Evolutionary conservation across 2,329 filamentous ascomycete species (phyloP), one percentile per base, ranked within the genome.

Genomic region (Xylariaceae sp.): DNA sequence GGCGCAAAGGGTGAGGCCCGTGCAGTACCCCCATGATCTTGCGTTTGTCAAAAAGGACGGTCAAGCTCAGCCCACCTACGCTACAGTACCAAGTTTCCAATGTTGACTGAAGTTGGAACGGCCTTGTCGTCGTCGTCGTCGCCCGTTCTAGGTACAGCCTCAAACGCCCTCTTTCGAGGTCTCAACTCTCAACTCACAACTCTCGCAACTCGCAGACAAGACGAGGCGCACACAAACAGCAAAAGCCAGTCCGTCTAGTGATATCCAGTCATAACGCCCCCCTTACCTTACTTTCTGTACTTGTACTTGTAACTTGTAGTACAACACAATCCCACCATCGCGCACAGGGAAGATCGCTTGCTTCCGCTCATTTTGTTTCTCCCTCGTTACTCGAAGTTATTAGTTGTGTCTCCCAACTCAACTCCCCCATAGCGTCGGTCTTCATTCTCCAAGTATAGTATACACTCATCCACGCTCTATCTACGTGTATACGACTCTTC

Each of bases 21-120:
- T n/a, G n/a, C n/a, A n/a, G n/a, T n/a, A n/a, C n/a, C n/a, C n/a
- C n/a, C n/a, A n/a, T n/a, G n/a, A n/a, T n/a, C n/a, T n/a, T n/a
- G n/a, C n/a, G n/a, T n/a, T 17, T 4, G 41, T 34, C 16, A 48
- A 60, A 59, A 60, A 51, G 2, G 43, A 60, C 56, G 29, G 56
- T 60, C 56, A 41, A 33, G 47, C 56, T 52, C 46, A 44, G 41
- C 24, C 56, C 16, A 52, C 52, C 19, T 29, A 24, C 8, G 9
- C 19, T 44, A 23, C 41, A 40, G 16, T 24, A 19, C 16, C 41
- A 37, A 41, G 46, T 46, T 56, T 55, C 52, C 56, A 44, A 47
- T 56, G 52, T 55, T 56, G 46, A 56, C 24, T 44, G 47, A 45
- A 36, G 16, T 4, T 37, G 43, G 23, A 19, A 28, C 12, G 6